Evolutionary conservation across 805 yeast species (phyloP).

Genomic region (Wickerhamiella occidentalis): DNA sequence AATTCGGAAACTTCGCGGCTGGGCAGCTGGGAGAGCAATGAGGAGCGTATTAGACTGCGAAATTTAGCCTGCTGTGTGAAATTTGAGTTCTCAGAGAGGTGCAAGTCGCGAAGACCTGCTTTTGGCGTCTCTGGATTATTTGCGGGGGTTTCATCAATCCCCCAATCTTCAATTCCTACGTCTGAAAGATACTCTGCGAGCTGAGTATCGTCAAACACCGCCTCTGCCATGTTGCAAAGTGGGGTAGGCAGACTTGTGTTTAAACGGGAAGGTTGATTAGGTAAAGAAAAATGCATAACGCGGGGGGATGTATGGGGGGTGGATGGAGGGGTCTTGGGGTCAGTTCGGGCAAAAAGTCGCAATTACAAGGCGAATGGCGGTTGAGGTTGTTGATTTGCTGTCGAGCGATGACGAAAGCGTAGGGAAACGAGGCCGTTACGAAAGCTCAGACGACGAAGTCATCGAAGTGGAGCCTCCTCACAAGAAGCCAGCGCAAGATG

Average conservation of each 20-base stretch:
- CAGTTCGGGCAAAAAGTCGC: too few relatives aligned
- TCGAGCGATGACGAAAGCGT: neutral
- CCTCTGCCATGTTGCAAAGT: slow-evolving; percentile 9
- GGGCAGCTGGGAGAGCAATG: slow-evolving; percentile 22
- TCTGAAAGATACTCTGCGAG: slow-evolving; percentile 24
- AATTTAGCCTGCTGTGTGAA: slow-evolving; percentile 19
- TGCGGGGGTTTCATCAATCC: slow-evolving; percentile 20
- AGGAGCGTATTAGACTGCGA: slow-evolving; percentile 19
- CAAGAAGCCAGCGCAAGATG: neutral
- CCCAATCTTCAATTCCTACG: slow-evolving; percentile 27
- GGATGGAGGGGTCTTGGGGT: too few relatives aligned
- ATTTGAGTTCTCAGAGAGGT: slow-evolving; percentile 10
- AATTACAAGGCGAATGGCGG: neutral
- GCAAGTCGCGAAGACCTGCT: slow-evolving; percentile 14
- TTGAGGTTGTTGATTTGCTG: neutral
- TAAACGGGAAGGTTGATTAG: neutral
- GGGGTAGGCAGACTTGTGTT: neutral
- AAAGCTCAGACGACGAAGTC: neutral
- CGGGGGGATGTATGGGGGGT: neutral
- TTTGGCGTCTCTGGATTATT: neutral
- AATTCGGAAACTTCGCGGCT: slow-evolving; percentile 28
- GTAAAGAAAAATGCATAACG: neutral
- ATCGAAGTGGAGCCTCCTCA: neutral
- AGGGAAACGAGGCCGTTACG: neutral
- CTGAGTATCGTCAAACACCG: slow-evolving; percentile 26